Base-by-base conservation (phyloP, 2,329 filamentous ascomycete species). In the Cadophora luteo-olivacea region DNA sequence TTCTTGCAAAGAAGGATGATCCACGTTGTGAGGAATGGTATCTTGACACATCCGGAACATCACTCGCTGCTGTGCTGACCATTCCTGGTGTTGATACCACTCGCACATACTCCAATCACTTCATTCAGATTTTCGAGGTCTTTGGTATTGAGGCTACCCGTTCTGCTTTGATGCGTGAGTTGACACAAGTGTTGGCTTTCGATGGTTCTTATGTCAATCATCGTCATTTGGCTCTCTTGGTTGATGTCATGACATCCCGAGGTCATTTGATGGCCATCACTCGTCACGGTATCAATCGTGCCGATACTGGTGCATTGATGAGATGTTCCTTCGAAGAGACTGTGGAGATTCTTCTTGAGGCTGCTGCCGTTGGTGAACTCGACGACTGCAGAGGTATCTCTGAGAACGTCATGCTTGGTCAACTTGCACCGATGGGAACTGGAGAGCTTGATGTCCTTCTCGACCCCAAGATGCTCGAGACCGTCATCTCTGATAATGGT, bases 201-300 rank as follows among this genome's bases (percentile, higher is more conserved):
- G 96, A 98, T 79, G 97, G 97, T 87, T 98, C 96, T 16, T 99
- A 99, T 80, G 96, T 99, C 86, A 99, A 99, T 80, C 94, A 98
- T 82, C 94, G 96, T 77, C 96, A 99, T 84, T 89, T 99, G 84
- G 92, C 94, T 60, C 88, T 99, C 45, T 86, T 99, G 64, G 94
- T 97, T 72, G 96, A 99, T 82, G 93, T 99, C 72, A 99, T 99
- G 96, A 97, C 94, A 33, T 94, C 97, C 76, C 89, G 96, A 76
- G 96, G 96, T 73, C 91, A 92, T 76, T 90, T 99, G 77, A 97
- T 97, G 80, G 95, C 96, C 16, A 95, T 99, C 72, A 99, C 96
- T 66, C 92, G 96, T 81, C 96, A 99, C 79, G 96, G 96, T 82
- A 99, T 99, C 84, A 99, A 99, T 84, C 90, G 96, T 76, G 93